Base-by-base conservation (phyloP, 805 yeast species). In the Candida xiaguanensis region DNA sequence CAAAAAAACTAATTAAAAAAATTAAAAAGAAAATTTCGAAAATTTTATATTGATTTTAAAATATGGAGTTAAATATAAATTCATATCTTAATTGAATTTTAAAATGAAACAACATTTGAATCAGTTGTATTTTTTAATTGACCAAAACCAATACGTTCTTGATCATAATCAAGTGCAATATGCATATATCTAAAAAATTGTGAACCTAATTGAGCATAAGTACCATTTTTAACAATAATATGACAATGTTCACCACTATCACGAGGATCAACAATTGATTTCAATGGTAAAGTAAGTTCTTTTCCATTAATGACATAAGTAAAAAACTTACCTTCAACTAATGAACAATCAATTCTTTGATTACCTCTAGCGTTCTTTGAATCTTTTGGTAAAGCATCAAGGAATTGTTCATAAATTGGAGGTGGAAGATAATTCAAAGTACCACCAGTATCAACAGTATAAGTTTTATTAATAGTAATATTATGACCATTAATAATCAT, bases 231-330 rank as follows among this genome's bases (percentile, higher is more conserved):
- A 28, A 35, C 8, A 3, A 17, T 5, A 6, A 4, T 3, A 28
- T 35, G 17, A 35, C 38, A 35, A 14, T 28, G 25, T 27, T 26
- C 15, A 35, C 27, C 33, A 8, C 4, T 19, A 16, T 20, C 25
- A 19, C 18, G 18, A 13, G 38, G 38, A 13, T 5, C 16, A 27
- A 35, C 26, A 27, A 35, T n/a, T 5, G 38, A 24, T 28, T 35
- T 35, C 33, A 35, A 27, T 11, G 38, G 38, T 8, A 35, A 35
- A 24, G 13, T n/a, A 4, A 24, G 19, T 15, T 35, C 38, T 11
- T 14, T 15, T 5, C 38, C 38, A 20, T 27, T 27, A 4, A 35
- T 15, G 15, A 24, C 13, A 22, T 23, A 35, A 4, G 26, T 19
- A 14, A 35, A 27, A 5, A 32, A 27, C 9, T 28, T 27, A 13